Conservation (phyloP, 768 basidiomycete species). For the Rhodotorula sphaerocarpa region DNA sequence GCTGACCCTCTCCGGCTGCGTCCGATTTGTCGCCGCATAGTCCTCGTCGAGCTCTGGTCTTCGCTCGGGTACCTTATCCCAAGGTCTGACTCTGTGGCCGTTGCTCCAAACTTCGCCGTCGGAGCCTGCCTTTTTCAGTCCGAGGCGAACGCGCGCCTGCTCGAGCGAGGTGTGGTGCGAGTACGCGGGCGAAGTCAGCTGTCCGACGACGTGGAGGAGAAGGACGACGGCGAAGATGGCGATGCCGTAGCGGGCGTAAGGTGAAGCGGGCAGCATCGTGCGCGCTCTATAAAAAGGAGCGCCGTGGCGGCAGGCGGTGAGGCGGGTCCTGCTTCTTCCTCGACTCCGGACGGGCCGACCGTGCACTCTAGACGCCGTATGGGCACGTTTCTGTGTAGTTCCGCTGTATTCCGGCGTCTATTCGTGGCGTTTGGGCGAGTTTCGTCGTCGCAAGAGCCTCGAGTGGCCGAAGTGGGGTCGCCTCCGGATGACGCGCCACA, state of each 20-base stretch:
- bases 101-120: slow-evolving; percentile 5
- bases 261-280: background rate
- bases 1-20: background rate
- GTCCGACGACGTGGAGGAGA: slow-evolving; percentile 7
- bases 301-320: no score
- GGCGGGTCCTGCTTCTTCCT: no score
- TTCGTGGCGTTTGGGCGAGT: no score
- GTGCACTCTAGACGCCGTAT: no score
- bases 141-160: background rate
- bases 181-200: background rate
- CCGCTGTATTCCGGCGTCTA: no score
- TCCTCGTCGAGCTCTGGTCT: background rate
- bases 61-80: background rate
- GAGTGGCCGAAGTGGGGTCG: no score
- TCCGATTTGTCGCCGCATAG: background rate
- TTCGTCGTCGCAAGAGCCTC: no score
- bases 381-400: no score
- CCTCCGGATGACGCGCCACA: no score
- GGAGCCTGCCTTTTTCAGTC: slow-evolving; percentile 2
- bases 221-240: background rate
- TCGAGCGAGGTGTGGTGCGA: slow-evolving; percentile 8
- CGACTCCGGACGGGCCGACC: no score
- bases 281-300: background rate
- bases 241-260: background rate
- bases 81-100: background rate